Evolutionary conservation across 2,329 filamentous ascomycete species (phyloP), one percentile per base, ranked within the genome.

Genomic region (Cladorrhinum sp.): DNA sequence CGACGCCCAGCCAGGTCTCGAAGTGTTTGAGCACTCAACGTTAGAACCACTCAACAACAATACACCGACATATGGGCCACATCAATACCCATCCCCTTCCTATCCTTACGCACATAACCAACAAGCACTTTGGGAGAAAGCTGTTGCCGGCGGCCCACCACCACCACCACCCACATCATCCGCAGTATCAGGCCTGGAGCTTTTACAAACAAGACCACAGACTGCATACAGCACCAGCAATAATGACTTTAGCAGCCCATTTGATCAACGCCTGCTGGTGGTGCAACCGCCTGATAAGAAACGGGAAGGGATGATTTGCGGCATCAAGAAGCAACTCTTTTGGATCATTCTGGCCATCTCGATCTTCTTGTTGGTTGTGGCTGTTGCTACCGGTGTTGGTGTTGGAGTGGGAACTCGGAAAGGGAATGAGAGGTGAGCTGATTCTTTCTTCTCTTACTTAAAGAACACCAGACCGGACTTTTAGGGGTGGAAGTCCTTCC

Each of bases 341-440:
- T 72, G 69, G 66, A 56, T 71, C 6, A 57, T 72, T 4, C 22
- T 75, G 18, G 73, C 68, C 5, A 51, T 74, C 3, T 68, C 62
- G 0, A 32, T 70, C 0, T 71, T 73, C 23, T 32, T 72, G 12
- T 48, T 72, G 1, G 69, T 75, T 5, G 62, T 70, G 24, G 73
- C 66, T 6, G 59, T 74, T 5, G 72, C 72, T 2, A 60, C 70
- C 0, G 73, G 73, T 0, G 62, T 75, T 1, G 74, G 73, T 0
- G 66, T 75, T 2, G 73, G 73, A 1, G 57, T 75, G n/a, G 69
- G 68, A 13, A 48, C 27, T 27, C 23, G 24, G 22, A n/a, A 18
- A 16, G 24, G 29, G 27, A 24, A 36, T 25, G n/a, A 10, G 3
- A 60, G 62, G 64, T 64, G 27, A 55, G 65, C 52, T 58, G 20